Conservation (phyloP, 495 filamentous ascomycete species). For the Aspergillus kassunensis region DNA sequence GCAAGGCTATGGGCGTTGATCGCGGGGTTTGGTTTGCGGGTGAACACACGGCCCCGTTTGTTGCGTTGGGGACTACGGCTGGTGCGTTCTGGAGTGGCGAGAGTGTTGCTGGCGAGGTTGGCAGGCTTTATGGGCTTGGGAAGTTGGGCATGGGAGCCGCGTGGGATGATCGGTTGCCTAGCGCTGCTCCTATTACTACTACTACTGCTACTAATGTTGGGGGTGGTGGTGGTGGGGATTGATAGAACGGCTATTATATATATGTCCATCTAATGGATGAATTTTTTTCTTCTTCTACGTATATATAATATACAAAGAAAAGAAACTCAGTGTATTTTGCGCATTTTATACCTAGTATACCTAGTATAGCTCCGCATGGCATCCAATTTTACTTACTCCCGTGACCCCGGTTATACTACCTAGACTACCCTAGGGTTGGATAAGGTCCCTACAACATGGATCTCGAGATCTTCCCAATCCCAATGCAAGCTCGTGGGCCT, state of each 20-base stretch:
- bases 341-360: too few relatives aligned
- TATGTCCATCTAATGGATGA: too few relatives aligned
- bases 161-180: conserved; percentile 38
- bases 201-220: not conserved
- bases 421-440: too few relatives aligned
- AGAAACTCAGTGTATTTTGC: too few relatives aligned
- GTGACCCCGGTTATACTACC: too few relatives aligned
- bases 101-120: conserved; percentile 64
- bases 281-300: too few relatives aligned
- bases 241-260: not conserved
- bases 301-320: too few relatives aligned
- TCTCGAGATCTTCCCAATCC: too few relatives aligned
- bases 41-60: conserved; percentile 90
- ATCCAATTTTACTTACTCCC: too few relatives aligned
- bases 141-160: conserved; percentile 21
- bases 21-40: conserved; percentile 86
- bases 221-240: not conserved
- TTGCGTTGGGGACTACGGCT: conserved; percentile 17
- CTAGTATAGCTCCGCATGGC: too few relatives aligned
- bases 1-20: conserved; percentile 59
- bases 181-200: not conserved
- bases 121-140: conserved; percentile 31
- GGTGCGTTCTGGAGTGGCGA: conserved; percentile 80
- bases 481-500: too few relatives aligned
- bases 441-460: too few relatives aligned